Evolutionary conservation across 805 yeast genomes (phyloP), one percentile per base, ranked within the genome.

Genomic region (Ascoidea rubescens): DNA sequence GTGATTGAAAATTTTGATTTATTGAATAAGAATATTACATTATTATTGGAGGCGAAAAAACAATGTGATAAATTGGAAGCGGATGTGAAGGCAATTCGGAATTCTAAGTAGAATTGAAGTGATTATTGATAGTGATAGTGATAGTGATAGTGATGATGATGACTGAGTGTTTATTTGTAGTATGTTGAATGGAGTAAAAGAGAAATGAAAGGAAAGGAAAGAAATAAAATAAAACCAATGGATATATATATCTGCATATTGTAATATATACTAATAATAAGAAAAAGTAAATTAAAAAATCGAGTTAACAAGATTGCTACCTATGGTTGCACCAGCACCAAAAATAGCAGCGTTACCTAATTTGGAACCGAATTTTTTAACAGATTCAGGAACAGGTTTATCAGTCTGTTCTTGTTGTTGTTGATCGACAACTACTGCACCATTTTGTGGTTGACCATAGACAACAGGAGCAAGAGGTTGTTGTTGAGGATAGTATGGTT

Each of bases 321-420:
- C 98, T 52, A 90, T 72, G 1, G 96, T 83, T 45, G 97, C 96
- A 72, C 98, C 98, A 7, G 96, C 96, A 67, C 97, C 97, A 58
- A 88, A 91, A 49, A 90, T 79, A 43, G 95, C 90, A n/a, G 97
- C 95, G 58, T 88, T 80, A 54, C 96, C 96, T 54, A 90, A 69
- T 67, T 87, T 84, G 56, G 85, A 74, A 31, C 95, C 95, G 58
- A 87, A 78, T 61, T 75, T 82, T 66, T 78, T 79, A 54, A 82
- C 57, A 21, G 59, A 62, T 21, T 64, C 65, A 50, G 58, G 55
- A 12, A 57, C 56, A 47, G 67, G 71, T 10, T 63, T 10, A 37
- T 8, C 43, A 2, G 43, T 58, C 37, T 66, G 68, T 16, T 63
- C 63, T n/a, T 62, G 63, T 37, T 59, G 66, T 50, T 62, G 43